Evolutionary conservation across 805 yeast species (phyloP), one percentile per base, ranked within the genome.

Genomic region (Candida rishiriensis): DNA sequence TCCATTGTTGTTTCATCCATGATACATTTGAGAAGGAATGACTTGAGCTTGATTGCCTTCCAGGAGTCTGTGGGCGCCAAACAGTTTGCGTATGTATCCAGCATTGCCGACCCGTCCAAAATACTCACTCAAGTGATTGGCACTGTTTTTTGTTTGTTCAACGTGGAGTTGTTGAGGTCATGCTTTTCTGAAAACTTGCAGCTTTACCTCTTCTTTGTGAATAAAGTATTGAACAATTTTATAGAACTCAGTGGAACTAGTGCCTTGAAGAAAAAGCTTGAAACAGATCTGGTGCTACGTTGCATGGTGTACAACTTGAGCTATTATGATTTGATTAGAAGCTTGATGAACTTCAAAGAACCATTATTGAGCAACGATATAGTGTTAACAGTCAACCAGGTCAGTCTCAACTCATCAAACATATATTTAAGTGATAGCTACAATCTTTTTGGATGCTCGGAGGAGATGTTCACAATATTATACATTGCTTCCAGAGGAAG

Each of bases 371-470:
- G 39, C 18, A 46, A 36, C n/a, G 49, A 46, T 15, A 46, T 46
- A 15, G 49, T 46, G 13, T 14, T 42, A 13, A 40, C 42, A 15
- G 40, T 46, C 14, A 41, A 34, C 29, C 28, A 28, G 21, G 35
- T 37, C 34, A 38, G 46, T 29, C 29, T 41, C 35, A 41, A 46
- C 37, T 36, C 40, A 5, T 18, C 36, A 30, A 30, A 13, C 5
- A 30, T 12, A 3, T 30, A 30, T 16, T 16, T 42, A 17, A 46
- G 49, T 34, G 45, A 46, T 18, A 42, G 49, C 28, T 46, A 46
- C 29, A 41, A 42, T 38, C 41, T 46, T 8, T 41, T 41, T 42
- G 49, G 49, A 11, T 46, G 49, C 35, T 46, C 49, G 3, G 44
- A 41, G 16, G 46, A 46, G 14, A 29, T 42, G 5, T 46, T 46